Evolutionary conservation across 805 yeast species (phyloP), one percentile per base, ranked within the genome.

Genomic region (Teunomyces atbi): DNA sequence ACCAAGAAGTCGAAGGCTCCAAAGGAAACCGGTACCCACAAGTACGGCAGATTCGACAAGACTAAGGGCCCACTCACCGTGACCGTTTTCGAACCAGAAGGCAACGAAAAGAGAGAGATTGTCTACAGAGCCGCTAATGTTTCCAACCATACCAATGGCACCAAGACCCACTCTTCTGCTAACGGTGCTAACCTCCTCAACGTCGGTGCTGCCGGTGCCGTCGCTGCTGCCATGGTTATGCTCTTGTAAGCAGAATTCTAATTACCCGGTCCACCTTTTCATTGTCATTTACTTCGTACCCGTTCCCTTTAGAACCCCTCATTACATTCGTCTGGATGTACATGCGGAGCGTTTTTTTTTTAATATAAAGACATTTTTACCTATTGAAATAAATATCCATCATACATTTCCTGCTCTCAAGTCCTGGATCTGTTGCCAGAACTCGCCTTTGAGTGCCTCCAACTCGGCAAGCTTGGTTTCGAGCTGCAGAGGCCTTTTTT

Each of bases 161-260:
- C 49, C 37, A 48, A 50, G 47, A 38, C 56, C 28, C 38, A 56
- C 40, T 45, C 63, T 41, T 57, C 66, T 27, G 50, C 49, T 50
- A 64, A 59, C 42, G 64, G 57, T 35, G 53, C 49, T 13, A 42
- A 37, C 44, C 49, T 58, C n/a, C 37, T 59, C 47, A 48, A 60
- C 41, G 44, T 60, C 35, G 71, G 72, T 41, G 59, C 58, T 51
- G 70, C 67, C 50, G 73, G 77, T 50, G 82, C 74, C 42, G 51
- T 75, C 34, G 69, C 77, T 53, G 82, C 80, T 39, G 83, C 79
- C 62, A 65, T 75, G 49, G 68, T 78, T 48, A 63, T 79, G 60
- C 51, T 77, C 53, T 61, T 76, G 56, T 75, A 65, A 65, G 36
- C 35, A 20, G 27, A 11, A 29, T 29, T 7, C 3, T 20, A 6